Conservation (phyloP, 2,329 filamentous ascomycete genomes). For the Trichoderma pleuroti region DNA sequence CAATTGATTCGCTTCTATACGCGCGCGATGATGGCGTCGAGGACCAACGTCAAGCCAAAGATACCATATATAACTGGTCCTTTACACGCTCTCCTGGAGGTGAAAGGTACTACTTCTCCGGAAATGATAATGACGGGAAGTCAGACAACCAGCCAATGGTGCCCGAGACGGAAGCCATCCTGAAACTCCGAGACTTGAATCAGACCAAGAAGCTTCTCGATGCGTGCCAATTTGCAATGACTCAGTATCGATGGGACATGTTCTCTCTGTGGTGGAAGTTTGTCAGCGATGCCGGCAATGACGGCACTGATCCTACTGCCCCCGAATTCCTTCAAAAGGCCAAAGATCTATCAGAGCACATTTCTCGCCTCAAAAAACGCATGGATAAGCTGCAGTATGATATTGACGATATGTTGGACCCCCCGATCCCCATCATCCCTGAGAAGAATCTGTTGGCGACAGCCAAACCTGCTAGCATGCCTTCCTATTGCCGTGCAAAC, state of each 20-base stretch:
- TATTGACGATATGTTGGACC: not conserved
- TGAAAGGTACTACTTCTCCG: not conserved
- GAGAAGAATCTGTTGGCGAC: not conserved
- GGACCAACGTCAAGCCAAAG: not conserved
- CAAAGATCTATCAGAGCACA: not conserved
- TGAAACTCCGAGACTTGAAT: not conserved
- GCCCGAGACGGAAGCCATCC: not conserved
- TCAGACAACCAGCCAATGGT: not conserved
- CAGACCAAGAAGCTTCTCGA: conserved; percentile 26
- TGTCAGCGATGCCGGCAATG: not conserved
- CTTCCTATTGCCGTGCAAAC: not conserved
- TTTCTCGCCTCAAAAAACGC: not conserved
- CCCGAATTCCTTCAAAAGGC: not conserved
- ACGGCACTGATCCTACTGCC: not conserved
- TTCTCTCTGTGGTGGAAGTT: conserved; percentile 43
- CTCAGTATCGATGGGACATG: conserved; percentile 37
- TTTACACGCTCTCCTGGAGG: not conserved
- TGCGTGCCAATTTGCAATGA: conserved; percentile 18
- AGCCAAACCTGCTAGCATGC: not conserved
- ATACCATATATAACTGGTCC: not conserved
- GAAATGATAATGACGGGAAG: not conserved
- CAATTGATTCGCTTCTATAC: not conserved
- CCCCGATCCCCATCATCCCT: not conserved
- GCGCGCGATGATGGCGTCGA: not conserved
- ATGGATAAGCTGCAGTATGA: not conserved